Evolutionary conservation across 371 early-diverging fungal species (phyloP).

Genomic region (Mortierella sp.): DNA sequence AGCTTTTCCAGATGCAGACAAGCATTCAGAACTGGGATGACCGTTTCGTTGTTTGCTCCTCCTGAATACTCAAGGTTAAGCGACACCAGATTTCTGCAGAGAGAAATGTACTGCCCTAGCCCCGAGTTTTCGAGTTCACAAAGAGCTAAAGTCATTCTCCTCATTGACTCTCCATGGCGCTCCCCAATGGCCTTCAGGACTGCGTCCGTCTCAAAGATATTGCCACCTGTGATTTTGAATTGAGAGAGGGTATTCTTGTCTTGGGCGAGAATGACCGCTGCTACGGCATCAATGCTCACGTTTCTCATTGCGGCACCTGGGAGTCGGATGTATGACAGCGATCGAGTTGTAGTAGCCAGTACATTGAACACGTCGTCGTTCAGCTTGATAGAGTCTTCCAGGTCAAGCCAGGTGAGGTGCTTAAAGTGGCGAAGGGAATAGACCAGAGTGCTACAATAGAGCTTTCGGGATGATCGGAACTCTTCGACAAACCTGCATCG

Average conservation of each 20-base stretch:
- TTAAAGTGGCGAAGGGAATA: slow-evolving; percentile 35
- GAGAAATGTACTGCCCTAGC: slow-evolving; percentile 28
- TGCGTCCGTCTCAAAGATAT: slow-evolving; percentile 35
- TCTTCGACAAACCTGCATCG: slow-evolving; percentile 35
- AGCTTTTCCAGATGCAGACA: slow-evolving; percentile 31
- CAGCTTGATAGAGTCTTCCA: slow-evolving; percentile 37
- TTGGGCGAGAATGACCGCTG: slow-evolving; percentile 32
- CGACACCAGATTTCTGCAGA: slow-evolving; percentile 23
- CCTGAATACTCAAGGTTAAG: slow-evolving; percentile 48
- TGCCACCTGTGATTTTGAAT: slow-evolving; percentile 47
- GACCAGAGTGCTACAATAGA: slow-evolving; percentile 28
- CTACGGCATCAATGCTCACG: slow-evolving; percentile 21
- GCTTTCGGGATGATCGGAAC: slow-evolving; percentile 24
- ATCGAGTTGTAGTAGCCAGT: slow-evolving; percentile 21
- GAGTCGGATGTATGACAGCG: slow-evolving; percentile 34
- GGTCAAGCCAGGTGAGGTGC: slow-evolving; percentile 39
- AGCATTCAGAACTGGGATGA: slow-evolving; percentile 35
- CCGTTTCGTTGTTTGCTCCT: slow-evolving; percentile 36
- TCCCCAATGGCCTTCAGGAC: slow-evolving; percentile 39
- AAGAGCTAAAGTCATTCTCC: slow-evolving; percentile 35
- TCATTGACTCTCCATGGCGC: slow-evolving; percentile 40
- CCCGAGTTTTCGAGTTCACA: slow-evolving; percentile 46
- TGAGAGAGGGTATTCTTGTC: slow-evolving; percentile 27
- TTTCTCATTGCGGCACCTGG: slow-evolving; percentile 29
- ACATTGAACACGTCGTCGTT: slow-evolving; percentile 32